Conservation (phyloP, 169 alveolate genomes). For the Perkinsus chesapeaki region DNA sequence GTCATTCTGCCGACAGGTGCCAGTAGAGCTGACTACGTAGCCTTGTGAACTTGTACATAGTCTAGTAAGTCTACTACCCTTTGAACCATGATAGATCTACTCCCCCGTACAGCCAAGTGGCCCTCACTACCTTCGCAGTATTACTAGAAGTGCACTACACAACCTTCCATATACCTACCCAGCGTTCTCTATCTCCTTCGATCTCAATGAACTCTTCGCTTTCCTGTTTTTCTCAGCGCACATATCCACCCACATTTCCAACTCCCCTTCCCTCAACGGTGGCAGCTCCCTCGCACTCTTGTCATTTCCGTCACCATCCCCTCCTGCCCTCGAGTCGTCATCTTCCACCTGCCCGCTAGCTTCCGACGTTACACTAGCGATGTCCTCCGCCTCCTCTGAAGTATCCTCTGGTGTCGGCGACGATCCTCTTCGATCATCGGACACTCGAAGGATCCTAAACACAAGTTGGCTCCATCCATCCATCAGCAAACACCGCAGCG, state of each 20-base stretch:
- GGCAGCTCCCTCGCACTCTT: background rate
- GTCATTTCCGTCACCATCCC: background rate
- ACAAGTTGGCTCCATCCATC: background rate
- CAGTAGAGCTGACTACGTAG: no score
- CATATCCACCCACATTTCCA: background rate
- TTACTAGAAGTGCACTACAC: background rate
- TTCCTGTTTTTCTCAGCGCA: background rate
- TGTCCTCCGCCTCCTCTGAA: background rate
- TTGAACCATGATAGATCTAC: no score
- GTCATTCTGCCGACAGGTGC: no score
- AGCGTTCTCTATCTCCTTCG: background rate
- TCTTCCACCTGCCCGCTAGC: background rate
- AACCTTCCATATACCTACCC: background rate
- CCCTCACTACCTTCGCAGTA: no score
- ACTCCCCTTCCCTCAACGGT: background rate
- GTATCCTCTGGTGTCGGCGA: background rate
- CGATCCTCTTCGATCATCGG: background rate
- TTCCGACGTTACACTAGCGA: background rate
- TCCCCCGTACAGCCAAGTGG: no score
- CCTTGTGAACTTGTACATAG: no score
- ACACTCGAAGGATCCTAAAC: background rate
- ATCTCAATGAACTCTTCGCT: background rate
- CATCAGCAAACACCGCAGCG: background rate
- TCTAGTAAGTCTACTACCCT: no score
- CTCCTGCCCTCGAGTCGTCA: background rate